Evolutionary conservation across 371 early-diverging fungal species (phyloP), one percentile per base, ranked within the genome.

Genomic region (Mortierella sp.): DNA sequence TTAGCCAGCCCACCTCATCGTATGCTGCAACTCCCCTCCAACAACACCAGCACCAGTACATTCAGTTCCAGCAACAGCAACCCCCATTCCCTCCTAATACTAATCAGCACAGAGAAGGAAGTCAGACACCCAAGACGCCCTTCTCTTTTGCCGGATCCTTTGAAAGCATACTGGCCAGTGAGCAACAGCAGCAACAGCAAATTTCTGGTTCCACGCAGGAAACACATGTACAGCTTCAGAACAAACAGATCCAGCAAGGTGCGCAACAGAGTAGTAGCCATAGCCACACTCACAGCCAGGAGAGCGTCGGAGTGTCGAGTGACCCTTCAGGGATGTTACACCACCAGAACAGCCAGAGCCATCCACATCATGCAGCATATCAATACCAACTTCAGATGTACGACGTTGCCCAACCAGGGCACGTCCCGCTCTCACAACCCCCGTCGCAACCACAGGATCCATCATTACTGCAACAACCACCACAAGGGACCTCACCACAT

Each of bases 211-310:
- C 60, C 4, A 21, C 31, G 21, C 64, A 58, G 38, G 71, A 71
- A 27, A 50, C 41, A 23, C 34, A 46, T 59, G 46, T 55, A 13
- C 66, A 57, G 38, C 21, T 52, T 9, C 61, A 56, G 52, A 43
- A 49, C 13, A 53, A 52, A 47, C 72, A 66, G 48, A 42, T 62
- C 34, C 34, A 34, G 38, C 66, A 64, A 23, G 46, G 63, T 38
- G 30, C 54, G 27, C 74, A 52, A 24, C 54, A 42, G 47, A 61
- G 58, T 41, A 70, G 70, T 55, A 70, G 61, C 48, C 78, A 76
- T 55, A 70, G 61, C 48, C 67, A 70, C 49, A 76, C 63, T 24
- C 63, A 64, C 41, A 73, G 74, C 41, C 69, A 73, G 58, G 74
- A 73, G 16, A 73, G 74, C 48, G 61, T 64, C 41, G 66, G 59